phyloP scores from a whole-genome alignment of 2,329 filamentous ascomycete genomes.

The Alternaria sp. region DNA sequence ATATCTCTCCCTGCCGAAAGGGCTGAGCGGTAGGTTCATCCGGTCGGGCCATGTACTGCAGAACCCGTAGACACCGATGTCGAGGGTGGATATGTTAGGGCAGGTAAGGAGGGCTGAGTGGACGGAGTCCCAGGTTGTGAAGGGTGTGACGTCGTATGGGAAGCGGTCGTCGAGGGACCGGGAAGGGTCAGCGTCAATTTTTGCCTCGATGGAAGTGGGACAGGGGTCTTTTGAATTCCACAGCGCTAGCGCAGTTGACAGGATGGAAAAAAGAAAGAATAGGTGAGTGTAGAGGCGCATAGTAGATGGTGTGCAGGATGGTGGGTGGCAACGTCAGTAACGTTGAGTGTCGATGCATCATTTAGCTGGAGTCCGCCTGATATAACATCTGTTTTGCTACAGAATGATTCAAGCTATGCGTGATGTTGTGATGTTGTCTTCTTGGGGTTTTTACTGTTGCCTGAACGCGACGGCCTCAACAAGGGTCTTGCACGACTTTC shows the following conservation, averaged over 20 bases:
- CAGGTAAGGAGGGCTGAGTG: slow-evolving; percentile 14
- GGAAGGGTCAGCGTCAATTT: background rate
- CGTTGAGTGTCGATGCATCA: background rate
- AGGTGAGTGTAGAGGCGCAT: background rate
- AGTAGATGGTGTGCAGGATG: background rate
- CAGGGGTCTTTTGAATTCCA: slow-evolving; percentile 10
- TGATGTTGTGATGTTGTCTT: background rate
- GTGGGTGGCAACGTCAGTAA: background rate
- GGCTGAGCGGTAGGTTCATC: slow-evolving; percentile 18
- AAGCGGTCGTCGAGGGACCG: background rate
- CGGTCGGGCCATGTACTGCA: slow-evolving; percentile 8
- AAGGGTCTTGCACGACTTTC: background rate
- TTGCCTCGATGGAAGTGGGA: slow-evolving; percentile 3
- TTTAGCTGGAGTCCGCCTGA: background rate
- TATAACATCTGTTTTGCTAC: background rate
- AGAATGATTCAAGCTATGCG: background rate
- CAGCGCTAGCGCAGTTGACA: background rate
- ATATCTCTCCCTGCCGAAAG: slow-evolving; percentile 14
- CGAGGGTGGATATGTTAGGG: slow-evolving; percentile 19
- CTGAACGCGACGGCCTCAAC: background rate
- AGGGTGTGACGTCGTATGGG: background rate
- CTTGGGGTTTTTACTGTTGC: background rate
- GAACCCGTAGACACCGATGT: slow-evolving; percentile 12
- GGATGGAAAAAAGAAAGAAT: background rate
- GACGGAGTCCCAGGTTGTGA: slow-evolving; percentile 8